A percentile compares a stretch with the other conserved stretches of the same genome.
Evolutionary conservation across 2,329 filamentous ascomycete species (phyloP).

Genomic region (Polytolypa hystricis): DNA sequence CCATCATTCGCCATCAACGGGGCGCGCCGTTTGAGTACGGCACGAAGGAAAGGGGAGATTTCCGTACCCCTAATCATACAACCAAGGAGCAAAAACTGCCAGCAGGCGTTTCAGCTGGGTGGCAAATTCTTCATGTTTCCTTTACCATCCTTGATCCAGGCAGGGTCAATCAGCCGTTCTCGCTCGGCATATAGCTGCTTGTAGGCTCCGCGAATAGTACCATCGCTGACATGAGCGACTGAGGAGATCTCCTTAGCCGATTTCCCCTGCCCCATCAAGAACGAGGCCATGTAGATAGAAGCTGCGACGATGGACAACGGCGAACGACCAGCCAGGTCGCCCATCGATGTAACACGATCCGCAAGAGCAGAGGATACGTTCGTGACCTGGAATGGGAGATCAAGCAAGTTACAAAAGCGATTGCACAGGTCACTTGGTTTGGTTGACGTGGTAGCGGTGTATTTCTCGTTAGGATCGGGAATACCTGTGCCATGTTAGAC

Average conservation of each 20-base stretch:
- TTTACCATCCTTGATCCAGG: conserved; percentile 62
- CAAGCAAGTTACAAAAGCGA: conserved; percentile 79
- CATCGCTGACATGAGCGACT: conserved; percentile 85
- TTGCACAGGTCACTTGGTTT: conserved; percentile 74
- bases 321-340: conserved; percentile 80
- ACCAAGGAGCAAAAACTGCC: no score
- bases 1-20: no score
- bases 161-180: conserved; percentile 61
- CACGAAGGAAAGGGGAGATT: no score
- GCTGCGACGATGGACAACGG: conserved; percentile 88
- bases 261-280: conserved; percentile 69
- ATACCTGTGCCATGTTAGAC: conserved; percentile 18
- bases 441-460: conserved; percentile 64
- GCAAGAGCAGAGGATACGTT: conserved; percentile 72
- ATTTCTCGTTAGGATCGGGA: conserved; percentile 44
- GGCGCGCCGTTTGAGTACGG: no score
- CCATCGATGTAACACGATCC: conserved; percentile 62
- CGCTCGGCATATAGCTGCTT: conserved; percentile 69
- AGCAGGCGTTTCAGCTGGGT: conserved; percentile 22
- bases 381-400: conserved; percentile 62
- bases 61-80: no score
- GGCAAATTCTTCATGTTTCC: conserved; percentile 64
- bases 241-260: conserved; percentile 75
- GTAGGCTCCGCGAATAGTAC: conserved; percentile 93
- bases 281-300: conserved; percentile 91